A percentile compares a stretch with the other conserved stretches of the same genome.
Evolutionary conservation across 1,284 basidiomycete species (phyloP).

Genomic region (Boletus hoseneyae): DNA sequence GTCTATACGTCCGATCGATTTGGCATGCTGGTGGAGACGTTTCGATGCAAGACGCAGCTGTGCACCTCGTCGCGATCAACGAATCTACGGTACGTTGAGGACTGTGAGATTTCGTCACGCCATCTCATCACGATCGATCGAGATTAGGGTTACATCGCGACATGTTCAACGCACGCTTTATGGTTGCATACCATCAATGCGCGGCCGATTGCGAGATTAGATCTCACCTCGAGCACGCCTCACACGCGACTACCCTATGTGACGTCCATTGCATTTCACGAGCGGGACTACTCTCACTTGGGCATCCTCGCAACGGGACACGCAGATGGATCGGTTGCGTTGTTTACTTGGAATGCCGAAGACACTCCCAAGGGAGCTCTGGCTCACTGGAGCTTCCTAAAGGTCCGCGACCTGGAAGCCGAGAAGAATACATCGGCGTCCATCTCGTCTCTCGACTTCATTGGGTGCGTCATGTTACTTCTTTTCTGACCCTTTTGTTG

Average conservation of each 20-base stretch:
- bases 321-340: slow-evolving; percentile 61
- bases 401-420: slow-evolving; percentile 60
- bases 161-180: slow-evolving; percentile 66
- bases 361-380: slow-evolving; percentile 59
- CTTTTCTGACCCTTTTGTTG: no score
- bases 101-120: neutral
- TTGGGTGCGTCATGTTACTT: slow-evolving; percentile 48
- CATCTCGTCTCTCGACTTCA: slow-evolving; percentile 65
- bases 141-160: slow-evolving; percentile 75
- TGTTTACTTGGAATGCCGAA: slow-evolving; percentile 74
- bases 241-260: slow-evolving; percentile 45
- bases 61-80: slow-evolving; percentile 76
- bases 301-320: slow-evolving; percentile 70
- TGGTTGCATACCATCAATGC: slow-evolving; percentile 83
- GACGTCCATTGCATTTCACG: slow-evolving; percentile 74
- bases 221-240: slow-evolving; percentile 45
- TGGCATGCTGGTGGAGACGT: slow-evolving; percentile 52
- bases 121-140: slow-evolving; percentile 5
- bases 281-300: slow-evolving; percentile 71
- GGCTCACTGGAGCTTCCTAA: slow-evolving; percentile 70
- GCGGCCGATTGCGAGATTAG: slow-evolving; percentile 62
- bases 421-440: slow-evolving; percentile 38
- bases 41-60: slow-evolving; percentile 41
- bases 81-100: slow-evolving; percentile 69
- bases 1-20: slow-evolving; percentile 73